Base-by-base conservation (phyloP, 2,329 filamentous ascomycete genomes). In the Colletotrichum magnum region DNA sequence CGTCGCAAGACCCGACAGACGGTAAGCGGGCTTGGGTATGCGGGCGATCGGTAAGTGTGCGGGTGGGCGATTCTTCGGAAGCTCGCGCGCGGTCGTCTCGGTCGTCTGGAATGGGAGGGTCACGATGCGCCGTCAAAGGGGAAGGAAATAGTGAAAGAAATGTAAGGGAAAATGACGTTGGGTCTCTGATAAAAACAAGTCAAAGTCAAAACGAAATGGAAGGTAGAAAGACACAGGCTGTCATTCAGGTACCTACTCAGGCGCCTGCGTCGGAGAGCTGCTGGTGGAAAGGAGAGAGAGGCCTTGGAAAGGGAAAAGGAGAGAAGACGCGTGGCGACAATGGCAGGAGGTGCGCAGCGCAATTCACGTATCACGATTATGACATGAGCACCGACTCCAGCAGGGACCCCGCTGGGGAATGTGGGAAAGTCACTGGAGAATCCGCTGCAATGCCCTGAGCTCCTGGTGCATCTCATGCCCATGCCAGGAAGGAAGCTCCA, bases 341-440 rank as follows among this genome's bases (percentile, higher is more conserved):
- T 41, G 28, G 59, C 59, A 54, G 50, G 16, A 62, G 53, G 41
- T 39, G 21, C 24, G 16, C 41, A 7, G 47, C 48, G 58, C 26
- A 61, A 61, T 67, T 67, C 62, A 69, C 67, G 62, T 59, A 69
- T 66, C 66, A 47, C 62, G 62, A 69, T 69, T 62, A 47, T 56
- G 62, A 69, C 66, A 32, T 58, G 60, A 24, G 43, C 57, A 61
- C 57, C 26, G 4, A 24, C 15, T 48, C 32, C 50, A 26, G 32
- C 58, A 6, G 28, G 41, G 43, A 18, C 56, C 32, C 58, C 51
- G 51, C 51, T 51, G 57, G 36, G 24, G 57, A 63, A 47, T 21
- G 28, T 32, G 16, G 13, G 39, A 24, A 21, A 45, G n/a, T 15
- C 56, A 50, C 39, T 48, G 47, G 65, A 68, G 65, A 36, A 39